Percentiles rank a stretch among this genome's conserved stretches.
phyloP scores from a whole-genome alignment of 768 basidiomycete species.

The Clavulina sp. region DNA sequence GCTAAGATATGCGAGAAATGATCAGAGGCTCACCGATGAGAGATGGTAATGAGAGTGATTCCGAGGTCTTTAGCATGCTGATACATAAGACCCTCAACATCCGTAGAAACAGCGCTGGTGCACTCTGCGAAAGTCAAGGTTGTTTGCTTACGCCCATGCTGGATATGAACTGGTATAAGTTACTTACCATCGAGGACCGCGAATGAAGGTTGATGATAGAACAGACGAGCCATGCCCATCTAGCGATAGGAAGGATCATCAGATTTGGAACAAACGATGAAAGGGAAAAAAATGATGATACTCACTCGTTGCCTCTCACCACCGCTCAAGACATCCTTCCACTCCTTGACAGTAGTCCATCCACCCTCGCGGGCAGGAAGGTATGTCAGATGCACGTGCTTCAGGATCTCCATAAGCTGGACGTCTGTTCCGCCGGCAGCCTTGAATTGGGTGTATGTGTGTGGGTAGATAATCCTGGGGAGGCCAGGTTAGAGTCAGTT shows the following conservation, averaged over 20 bases:
- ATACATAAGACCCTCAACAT: slow-evolving; percentile 94
- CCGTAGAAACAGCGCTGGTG: slow-evolving; percentile 87
- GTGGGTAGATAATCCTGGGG: slow-evolving; percentile 65
- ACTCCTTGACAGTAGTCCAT: slow-evolving; percentile 79
- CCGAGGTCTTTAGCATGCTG: slow-evolving; percentile 76
- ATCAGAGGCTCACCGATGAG: slow-evolving; percentile 41
- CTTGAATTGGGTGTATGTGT: slow-evolving; percentile 59
- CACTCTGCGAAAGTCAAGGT: slow-evolving; percentile 38
- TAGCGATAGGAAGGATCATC: slow-evolving; percentile 15
- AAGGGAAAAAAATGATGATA: neutral
- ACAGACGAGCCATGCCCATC: slow-evolving; percentile 88
- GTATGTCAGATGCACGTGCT: slow-evolving; percentile 70
- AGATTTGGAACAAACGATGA: neutral
- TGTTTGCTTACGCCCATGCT: neutral
- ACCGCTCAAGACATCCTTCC: slow-evolving; percentile 89
- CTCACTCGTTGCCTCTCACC: slow-evolving; percentile 87
- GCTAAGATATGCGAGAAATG: neutral
- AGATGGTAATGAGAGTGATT: slow-evolving; percentile 87
- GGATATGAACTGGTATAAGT: neutral
- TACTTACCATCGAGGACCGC: slow-evolving; percentile 68
- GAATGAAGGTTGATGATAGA: slow-evolving; percentile 72
- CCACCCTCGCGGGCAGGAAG: slow-evolving; percentile 79
- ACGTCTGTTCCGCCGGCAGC: slow-evolving; percentile 40
- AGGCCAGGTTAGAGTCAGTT: neutral
- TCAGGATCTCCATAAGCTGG: slow-evolving; percentile 60